Percentiles rank a stretch among this genome's conserved stretches.
Conservation (phyloP, 1,284 basidiomycete genomes). For the Rhodotorula sp. region DNA sequence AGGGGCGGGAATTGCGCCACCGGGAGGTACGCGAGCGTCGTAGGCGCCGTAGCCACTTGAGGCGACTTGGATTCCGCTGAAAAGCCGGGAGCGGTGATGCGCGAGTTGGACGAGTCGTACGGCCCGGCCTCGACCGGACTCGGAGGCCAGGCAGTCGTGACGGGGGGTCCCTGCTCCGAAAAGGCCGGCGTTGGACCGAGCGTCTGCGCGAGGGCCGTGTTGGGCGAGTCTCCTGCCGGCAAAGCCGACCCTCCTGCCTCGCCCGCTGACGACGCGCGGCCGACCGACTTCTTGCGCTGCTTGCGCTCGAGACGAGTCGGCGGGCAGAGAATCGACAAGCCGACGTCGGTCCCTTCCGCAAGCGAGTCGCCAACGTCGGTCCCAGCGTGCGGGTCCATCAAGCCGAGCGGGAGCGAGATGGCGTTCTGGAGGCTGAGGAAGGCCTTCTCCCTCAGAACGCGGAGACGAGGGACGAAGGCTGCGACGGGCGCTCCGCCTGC, state of each 20-base stretch:
- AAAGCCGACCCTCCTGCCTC: neutral
- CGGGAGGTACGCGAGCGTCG: neutral
- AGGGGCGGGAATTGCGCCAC: neutral
- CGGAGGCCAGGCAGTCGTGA: neutral
- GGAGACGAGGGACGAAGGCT: constrained; percentile 35
- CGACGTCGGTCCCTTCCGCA: constrained; percentile 17
- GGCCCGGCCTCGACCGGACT: neutral
- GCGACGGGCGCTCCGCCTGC: constrained; percentile 34
- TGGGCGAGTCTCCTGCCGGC: neutral
- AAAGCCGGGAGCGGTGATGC: neutral
- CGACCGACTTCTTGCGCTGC: neutral
- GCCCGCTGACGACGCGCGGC: neutral
- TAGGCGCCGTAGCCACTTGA: neutral
- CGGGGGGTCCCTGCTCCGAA: neutral
- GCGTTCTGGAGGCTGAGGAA: constrained; percentile 28
- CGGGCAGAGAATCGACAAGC: constrained; percentile 23
- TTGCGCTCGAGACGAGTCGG: constrained; percentile 27
- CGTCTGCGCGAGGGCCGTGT: neutral
- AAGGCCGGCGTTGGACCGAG: neutral
- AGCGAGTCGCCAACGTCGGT: constrained; percentile 1
- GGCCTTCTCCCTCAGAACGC: constrained; percentile 35
- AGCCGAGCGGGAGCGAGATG: constrained; percentile 23
- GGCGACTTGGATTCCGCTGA: neutral
- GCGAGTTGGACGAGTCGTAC: constrained; percentile 18
- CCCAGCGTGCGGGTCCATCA: neutral